Base-by-base conservation (phyloP, 805 yeast species). In the Blastobotrys chiropterorum region DNA sequence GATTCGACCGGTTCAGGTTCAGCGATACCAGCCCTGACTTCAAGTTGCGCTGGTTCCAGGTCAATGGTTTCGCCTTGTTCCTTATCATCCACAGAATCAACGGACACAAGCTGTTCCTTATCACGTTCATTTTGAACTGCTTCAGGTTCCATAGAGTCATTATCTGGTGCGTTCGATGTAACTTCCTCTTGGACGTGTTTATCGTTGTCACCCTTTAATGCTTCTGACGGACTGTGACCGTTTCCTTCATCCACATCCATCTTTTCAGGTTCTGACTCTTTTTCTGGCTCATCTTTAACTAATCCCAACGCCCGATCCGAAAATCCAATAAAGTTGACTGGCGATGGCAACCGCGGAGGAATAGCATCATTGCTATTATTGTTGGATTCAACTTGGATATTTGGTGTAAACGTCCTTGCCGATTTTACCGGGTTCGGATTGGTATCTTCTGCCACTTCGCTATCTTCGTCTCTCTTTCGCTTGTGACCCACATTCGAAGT, bases 241-340 rank as follows among this genome's bases (percentile, higher is more conserved):
- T 26, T 26, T 26, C 34, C 34, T 6, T 11, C 20, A 40, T 40
- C 43, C 8, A 40, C 11, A 6, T 19, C 21, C 13, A 16, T 15
- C 21, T 26, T 44, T 15, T 44, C 21, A 4, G 31, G 46, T 19
- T n/a, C 16, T 13, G 30, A n/a, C 8, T 20, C 31, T n/a, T 30
- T 11, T 30, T 26, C 46, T 3, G 11, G 16, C 34, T n/a, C 22
- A 3, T 34, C 14, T 2, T 45, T 31, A 3, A 26, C 45, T 19
- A 34, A 7, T 16, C 44, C 30, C 13, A 40, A 44, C 17, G 49
- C 44, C 31, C 38, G 31, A 26, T 45, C 19, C 5, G 49, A 48
- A 22, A 41, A 48, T 20, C 51, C 46, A 20, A 48, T 20, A 17
- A 48, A 42, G 7, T 48, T 31, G 38, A 48, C 42, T 3, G 40